Conservation (phyloP, 768 basidiomycete species). For the Mycena pura region DNA sequence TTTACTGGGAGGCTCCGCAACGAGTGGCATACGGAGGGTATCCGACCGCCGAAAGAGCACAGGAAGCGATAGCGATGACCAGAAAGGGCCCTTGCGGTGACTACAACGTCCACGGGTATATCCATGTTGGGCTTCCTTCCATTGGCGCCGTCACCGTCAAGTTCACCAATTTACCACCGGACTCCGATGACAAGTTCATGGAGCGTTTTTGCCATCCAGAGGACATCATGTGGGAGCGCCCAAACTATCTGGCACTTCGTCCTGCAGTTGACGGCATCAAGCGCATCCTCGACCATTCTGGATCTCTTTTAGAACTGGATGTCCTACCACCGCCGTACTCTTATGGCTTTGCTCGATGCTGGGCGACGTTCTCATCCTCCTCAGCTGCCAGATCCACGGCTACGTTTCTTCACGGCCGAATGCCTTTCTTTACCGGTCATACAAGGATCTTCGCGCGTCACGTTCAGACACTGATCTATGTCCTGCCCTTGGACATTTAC, state of each 20-base stretch:
- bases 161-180: slow-evolving; percentile 59
- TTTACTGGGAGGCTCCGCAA: slow-evolving; percentile 66
- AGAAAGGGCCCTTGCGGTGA: slow-evolving; percentile 43
- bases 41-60: slow-evolving; percentile 52
- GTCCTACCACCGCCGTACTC: slow-evolving; percentile 57
- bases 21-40: slow-evolving; percentile 72
- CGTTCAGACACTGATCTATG: slow-evolving; percentile 57
- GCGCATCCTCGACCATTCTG: slow-evolving; percentile 45
- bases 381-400: slow-evolving; percentile 60
- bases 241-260: slow-evolving; percentile 53
- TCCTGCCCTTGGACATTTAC: slow-evolving; percentile 46
- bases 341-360: slow-evolving; percentile 56
- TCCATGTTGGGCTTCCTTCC: slow-evolving; percentile 65
- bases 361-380: slow-evolving; percentile 61
- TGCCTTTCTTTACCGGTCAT: slow-evolving; percentile 52
- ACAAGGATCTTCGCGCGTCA: slow-evolving; percentile 59
- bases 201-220: slow-evolving; percentile 53
- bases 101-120: slow-evolving; percentile 49
- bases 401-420: slow-evolving; percentile 51
- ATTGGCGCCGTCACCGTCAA: slow-evolving; percentile 67
- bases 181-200: slow-evolving; percentile 48
- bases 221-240: slow-evolving; percentile 58
- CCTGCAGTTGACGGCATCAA: slow-evolving; percentile 45
- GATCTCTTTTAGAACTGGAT: slow-evolving; percentile 49
- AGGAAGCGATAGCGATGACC: slow-evolving; percentile 56